These are phyloP conservation scores for Aureobasidium sp. DNA, from an alignment of 2,329 filamentous ascomycete species.

Conservation along the genomic window DNA sequence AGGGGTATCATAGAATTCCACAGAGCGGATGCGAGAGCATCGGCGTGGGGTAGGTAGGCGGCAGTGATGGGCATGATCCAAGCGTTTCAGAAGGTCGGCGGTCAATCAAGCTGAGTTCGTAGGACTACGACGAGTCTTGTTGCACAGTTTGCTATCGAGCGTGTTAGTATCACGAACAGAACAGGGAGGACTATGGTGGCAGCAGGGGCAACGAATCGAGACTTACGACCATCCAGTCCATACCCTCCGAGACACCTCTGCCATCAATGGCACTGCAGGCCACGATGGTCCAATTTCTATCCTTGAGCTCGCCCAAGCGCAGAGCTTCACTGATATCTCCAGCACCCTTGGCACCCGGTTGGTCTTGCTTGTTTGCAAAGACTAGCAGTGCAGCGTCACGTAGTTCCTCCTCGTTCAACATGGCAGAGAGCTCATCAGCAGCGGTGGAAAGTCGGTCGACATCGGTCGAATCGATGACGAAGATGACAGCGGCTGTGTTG, in stretches of 20 bases:
- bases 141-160: slow-evolving; percentile 1
- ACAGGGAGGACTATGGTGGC: background rate
- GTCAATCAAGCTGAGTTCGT: background rate
- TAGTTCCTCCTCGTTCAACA: slow-evolving; percentile 95
- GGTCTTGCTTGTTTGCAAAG: slow-evolving; percentile 98
- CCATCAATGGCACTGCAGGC: slow-evolving; percentile 95
- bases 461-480: slow-evolving; percentile 97
- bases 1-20: background rate
- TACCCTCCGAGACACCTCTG: slow-evolving; percentile 87
- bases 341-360: slow-evolving; percentile 90
- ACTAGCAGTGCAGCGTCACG: slow-evolving; percentile 86
- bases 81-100: background rate
- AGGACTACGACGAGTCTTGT: background rate
- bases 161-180: background rate
- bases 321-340: slow-evolving; percentile 94
- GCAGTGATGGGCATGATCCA: background rate
- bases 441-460: slow-evolving; percentile 90
- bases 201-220: background rate
- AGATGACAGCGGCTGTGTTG: slow-evolving; percentile 96
- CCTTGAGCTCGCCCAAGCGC: slow-evolving; percentile 79
- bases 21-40: background rate
- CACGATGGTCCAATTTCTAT: slow-evolving; percentile 98
- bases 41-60: background rate
- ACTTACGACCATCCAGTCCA: slow-evolving; percentile 95
- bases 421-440: slow-evolving; percentile 82